These are phyloP conservation scores for Xylaria nigripes DNA, from an alignment of 495 filamentous ascomycete genomes.

Conservation along the genomic window DNA sequence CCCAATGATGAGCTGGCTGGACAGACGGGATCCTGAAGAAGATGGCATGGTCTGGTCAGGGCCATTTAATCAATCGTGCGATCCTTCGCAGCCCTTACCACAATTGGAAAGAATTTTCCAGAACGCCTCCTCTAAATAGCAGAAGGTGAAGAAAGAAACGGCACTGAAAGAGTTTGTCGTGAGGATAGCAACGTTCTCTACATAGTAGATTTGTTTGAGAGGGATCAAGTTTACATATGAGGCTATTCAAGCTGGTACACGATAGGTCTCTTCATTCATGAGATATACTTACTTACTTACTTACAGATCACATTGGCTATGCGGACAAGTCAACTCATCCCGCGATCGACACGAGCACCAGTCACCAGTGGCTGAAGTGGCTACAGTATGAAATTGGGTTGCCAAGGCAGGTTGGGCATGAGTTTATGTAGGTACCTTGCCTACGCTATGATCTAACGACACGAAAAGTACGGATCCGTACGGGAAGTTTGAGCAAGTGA, in stretches of 20 bases:
- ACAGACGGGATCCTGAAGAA: not conserved
- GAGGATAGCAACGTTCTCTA: not conserved
- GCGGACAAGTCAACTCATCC: not conserved
- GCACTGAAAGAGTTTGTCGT: not conserved
- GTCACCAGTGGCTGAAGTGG: constrained; percentile 3
- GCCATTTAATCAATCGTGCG: not conserved
- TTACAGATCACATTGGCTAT: not conserved
- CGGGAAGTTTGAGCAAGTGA: no score
- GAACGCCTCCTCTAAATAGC: not conserved
- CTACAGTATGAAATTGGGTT: not conserved
- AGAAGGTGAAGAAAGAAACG: not conserved
- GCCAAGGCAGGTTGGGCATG: not conserved
- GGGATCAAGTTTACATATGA: no score
- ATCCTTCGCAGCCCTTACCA: not conserved
- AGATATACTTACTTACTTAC: no score
- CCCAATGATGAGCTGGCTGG: not conserved
- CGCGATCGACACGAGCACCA: not conserved
- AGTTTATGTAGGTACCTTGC: not conserved
- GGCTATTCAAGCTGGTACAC: no score
- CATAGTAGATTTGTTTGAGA: not conserved
- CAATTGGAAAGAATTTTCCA: not conserved
- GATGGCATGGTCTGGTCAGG: not conserved
- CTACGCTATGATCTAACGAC: not conserved
- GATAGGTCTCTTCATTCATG: no score
- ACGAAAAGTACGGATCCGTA: not conserved